Base-by-base conservation (phyloP, 306 rosid species). In the Comarum palustre region DNA sequence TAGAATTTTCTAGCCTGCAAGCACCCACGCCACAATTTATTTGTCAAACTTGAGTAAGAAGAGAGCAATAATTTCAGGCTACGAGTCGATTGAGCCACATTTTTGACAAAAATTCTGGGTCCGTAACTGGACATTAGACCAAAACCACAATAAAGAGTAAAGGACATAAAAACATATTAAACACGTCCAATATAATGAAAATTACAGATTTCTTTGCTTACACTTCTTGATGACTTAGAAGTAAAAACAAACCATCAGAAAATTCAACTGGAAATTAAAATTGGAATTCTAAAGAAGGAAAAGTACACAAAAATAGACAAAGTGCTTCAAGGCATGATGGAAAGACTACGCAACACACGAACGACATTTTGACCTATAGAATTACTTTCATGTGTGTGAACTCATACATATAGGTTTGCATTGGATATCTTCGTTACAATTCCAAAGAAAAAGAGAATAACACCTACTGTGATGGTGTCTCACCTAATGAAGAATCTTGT, bases 401-500 rank as follows among this genome's bases (percentile, higher is more conserved):
- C 43, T 25, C 20, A 34, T 61, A 61, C 19, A 7, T 34, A 47
- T 14, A 38, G 51, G 55, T 39, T 13, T 57, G 41, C 71, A 62
- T 52, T 31, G 12, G 4, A 27, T 13, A 16, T 41, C 11, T 38
- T 48, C 34, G 31, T 24, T 17, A 41, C 3, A 5, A 27, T 20
- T 10, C 8, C 25, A 43, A 76, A 20, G 8, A 24, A 22, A 20
- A 68, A 16, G 48, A 79, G 47, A 50, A 36, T 45, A 66, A 22
- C 25, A 34, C 32, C 72, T 29, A 74, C 69, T 54, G 63, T 54
- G 47, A 73, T 72, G 65, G 61, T 64, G 57, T 76, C 90, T 85
- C 79, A 94, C 99, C 99, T 85, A 91, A 75, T 4, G 90, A 80
- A n/a, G 77, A 41, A 84, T 94, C 99, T 2, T 2, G 67, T 20